Evolutionary conservation across 768 basidiomycete genomes (phyloP).

Genomic region (Hygrophorus pudorinus): DNA sequence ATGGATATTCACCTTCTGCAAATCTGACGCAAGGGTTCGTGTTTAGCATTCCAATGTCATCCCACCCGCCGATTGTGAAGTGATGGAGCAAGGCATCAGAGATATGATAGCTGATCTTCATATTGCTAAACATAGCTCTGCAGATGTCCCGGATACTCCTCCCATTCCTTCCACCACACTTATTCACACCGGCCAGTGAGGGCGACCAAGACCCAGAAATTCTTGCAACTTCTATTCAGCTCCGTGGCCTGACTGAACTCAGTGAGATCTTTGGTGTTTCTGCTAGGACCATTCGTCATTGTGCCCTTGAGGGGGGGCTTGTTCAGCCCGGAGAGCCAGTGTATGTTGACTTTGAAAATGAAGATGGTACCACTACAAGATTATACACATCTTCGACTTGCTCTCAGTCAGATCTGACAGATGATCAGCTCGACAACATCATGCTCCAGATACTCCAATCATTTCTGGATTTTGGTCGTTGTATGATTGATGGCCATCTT

Average conservation of each 20-base stretch:
- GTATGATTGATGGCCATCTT: constrained; percentile 15
- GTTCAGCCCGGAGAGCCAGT: constrained; percentile 15
- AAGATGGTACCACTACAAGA: constrained; percentile 3
- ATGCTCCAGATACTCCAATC: constrained; percentile 10
- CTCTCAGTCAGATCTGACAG: constrained; percentile 13
- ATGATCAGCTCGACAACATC: constrained; percentile 14
- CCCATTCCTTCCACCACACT: neutral
- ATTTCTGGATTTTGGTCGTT: constrained; percentile 15
- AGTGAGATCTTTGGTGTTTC: constrained; percentile 12
- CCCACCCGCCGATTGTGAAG: constrained; percentile 6
- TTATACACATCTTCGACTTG: constrained; percentile 9
- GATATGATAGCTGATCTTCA: too few species aligned
- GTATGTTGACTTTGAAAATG: constrained; percentile 6
- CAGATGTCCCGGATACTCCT: constrained; percentile 7
- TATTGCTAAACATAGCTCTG: constrained; percentile 2
- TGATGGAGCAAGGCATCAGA: too few species aligned
- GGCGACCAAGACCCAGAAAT: constrained; percentile 16
- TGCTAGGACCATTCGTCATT: constrained; percentile 16
- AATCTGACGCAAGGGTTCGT: too few species aligned
- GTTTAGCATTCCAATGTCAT: too few species aligned
- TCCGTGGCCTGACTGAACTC: constrained; percentile 14
- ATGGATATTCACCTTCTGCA: too few species aligned
- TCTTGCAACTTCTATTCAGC: constrained; percentile 12
- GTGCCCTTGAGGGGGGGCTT: constrained; percentile 18
- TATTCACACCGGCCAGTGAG: constrained; percentile 9